phyloP scores from a whole-genome alignment of 2,329 filamentous ascomycete genomes.

The Emmonsiellopsis sp. region DNA sequence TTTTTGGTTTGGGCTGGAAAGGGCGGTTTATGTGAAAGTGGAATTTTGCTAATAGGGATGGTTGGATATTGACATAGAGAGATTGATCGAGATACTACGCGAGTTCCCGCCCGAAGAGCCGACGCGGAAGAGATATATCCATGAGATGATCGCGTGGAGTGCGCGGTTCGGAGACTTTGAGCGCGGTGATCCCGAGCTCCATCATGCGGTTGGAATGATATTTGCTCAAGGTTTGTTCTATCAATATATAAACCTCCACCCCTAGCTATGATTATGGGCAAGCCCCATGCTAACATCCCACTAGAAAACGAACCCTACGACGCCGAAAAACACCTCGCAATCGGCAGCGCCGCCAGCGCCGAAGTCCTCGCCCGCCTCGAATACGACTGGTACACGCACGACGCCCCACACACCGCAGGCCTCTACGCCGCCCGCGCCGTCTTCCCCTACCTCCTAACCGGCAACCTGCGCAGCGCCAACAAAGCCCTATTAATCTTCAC shows the following conservation, averaged over 20 bases:
- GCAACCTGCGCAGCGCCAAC: constrained; percentile 84
- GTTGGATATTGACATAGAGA: constrained; percentile 26
- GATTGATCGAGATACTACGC: constrained; percentile 67
- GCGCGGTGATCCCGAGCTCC: constrained; percentile 85
- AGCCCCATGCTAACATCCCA: background rate
- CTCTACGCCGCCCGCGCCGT: constrained; percentile 79
- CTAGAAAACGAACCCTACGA: constrained; percentile 80
- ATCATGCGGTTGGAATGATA: constrained; percentile 79
- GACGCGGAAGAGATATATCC: constrained; percentile 84
- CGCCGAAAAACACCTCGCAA: constrained; percentile 77
- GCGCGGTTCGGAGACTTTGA: constrained; percentile 77
- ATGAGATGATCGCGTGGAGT: constrained; percentile 82
- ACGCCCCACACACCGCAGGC: constrained; percentile 78
- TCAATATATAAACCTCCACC: background rate
- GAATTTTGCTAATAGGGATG: background rate
- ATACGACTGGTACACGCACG: constrained; percentile 87
- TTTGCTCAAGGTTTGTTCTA: constrained; percentile 59
- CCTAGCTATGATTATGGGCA: constrained; percentile 3
- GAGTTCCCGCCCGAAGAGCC: constrained; percentile 78
- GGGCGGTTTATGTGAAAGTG: background rate
- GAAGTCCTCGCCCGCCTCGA: constrained; percentile 73
- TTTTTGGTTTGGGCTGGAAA: background rate
- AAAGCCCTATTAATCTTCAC: constrained; percentile 71
- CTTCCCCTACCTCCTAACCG: constrained; percentile 81
- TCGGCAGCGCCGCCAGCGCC: constrained; percentile 83